These are phyloP conservation scores for Penicillium cosmopolitanum DNA, from an alignment of 495 filamentous ascomycete genomes.

Conservation along the genomic window DNA sequence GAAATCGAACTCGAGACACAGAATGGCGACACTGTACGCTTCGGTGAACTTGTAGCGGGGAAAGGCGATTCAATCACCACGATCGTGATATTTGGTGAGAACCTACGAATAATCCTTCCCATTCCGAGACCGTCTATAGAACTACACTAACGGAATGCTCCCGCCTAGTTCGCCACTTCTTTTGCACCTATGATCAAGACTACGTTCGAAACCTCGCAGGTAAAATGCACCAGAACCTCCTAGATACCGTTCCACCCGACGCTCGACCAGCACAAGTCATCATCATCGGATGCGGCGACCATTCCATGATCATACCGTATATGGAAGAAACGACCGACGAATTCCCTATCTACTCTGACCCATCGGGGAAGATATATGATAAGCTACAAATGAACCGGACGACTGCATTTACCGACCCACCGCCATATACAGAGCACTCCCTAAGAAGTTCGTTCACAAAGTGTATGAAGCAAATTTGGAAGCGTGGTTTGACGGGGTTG, in stretches of 20 bases:
- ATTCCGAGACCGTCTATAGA: not conserved
- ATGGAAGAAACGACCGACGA: slow-evolving; percentile 22
- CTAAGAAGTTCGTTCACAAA: slow-evolving; percentile 16
- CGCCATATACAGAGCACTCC: slow-evolving; percentile 17
- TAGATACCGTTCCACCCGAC: slow-evolving; percentile 18
- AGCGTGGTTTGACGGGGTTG: slow-evolving; percentile 14
- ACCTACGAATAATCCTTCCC: not conserved
- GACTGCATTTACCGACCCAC: slow-evolving; percentile 22
- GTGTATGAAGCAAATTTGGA: slow-evolving; percentile 23
- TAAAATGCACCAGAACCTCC: slow-evolving; percentile 24
- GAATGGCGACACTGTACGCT: slow-evolving; percentile 21
- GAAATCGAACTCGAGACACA: slow-evolving; percentile 26
- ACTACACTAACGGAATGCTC: not conserved
- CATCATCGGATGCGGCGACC: slow-evolving; percentile 33
- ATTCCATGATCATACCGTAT: slow-evolving; percentile 25
- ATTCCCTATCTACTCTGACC: slow-evolving; percentile 31
- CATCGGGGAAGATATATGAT: slow-evolving; percentile 25
- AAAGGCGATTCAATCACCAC: slow-evolving; percentile 30
- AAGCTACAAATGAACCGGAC: slow-evolving; percentile 28
- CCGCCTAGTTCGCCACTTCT: slow-evolving; percentile 30
- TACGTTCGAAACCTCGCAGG: slow-evolving; percentile 27
- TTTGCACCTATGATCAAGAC: slow-evolving; percentile 33
- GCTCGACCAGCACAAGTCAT: slow-evolving; percentile 30
- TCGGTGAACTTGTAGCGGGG: slow-evolving; percentile 29
- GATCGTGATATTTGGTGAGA: slow-evolving; percentile 26